phyloP scores from a whole-genome alignment of 768 basidiomycete species.

The Rhodosporidiobolus sp. region DNA sequence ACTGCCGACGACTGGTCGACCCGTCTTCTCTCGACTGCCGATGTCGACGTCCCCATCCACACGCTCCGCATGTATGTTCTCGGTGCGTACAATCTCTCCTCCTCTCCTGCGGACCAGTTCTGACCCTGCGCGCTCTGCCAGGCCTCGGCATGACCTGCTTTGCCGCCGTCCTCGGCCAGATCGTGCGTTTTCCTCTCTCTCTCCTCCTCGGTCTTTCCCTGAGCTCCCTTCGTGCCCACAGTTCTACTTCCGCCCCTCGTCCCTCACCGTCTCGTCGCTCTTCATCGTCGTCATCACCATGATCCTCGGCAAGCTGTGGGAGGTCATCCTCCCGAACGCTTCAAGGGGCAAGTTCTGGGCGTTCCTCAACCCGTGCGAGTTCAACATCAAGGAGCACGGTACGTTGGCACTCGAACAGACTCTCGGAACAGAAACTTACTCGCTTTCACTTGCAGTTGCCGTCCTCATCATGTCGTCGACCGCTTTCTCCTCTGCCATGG shows the following conservation, averaged over 20 bases:
- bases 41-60: conserved; percentile 32
- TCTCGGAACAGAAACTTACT: no score
- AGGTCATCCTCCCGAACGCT: conserved; percentile 32
- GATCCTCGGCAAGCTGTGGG: conserved; percentile 44
- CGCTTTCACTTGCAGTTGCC: no score
- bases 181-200: neutral
- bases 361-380: conserved; percentile 47
- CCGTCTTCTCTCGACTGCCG: conserved; percentile 35
- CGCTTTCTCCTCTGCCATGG: conserved; percentile 21
- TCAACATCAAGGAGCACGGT: conserved; percentile 47
- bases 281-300: conserved; percentile 48
- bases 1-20: conserved; percentile 36
- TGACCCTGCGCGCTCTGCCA: no score
- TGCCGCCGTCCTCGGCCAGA: conserved; percentile 43
- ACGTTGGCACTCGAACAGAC: no score
- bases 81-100: conserved; percentile 15
- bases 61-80: conserved; percentile 47
- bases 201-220: no score
- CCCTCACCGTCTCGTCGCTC: conserved; percentile 44
- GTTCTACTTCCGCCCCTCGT: conserved; percentile 53
- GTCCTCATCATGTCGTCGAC: conserved; percentile 34
- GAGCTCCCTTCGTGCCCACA: no score
- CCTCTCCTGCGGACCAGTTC: no score
- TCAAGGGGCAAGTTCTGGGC: conserved; percentile 42
- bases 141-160: conserved; percentile 46